Conservation (phyloP, 2,329 filamentous ascomycete genomes). For the Sporothrix sp. region DNA sequence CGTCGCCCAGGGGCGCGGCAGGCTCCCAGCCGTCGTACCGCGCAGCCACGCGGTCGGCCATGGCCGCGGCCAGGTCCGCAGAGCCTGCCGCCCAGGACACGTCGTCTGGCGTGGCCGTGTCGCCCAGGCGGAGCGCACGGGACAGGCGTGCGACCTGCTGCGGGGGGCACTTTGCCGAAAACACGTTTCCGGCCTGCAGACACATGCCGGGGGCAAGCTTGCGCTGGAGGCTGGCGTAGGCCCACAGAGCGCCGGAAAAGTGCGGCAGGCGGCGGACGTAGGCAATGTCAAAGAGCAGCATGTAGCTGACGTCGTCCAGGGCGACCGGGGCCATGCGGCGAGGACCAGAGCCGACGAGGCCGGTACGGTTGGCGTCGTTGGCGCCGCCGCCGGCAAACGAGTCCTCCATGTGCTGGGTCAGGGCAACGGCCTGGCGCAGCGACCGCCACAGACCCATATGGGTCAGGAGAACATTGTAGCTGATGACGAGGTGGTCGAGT, state of each 20-base stretch:
- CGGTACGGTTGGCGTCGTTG: too few relatives aligned
- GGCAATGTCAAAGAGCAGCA: constrained; percentile 30
- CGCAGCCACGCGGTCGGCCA: constrained; percentile 4
- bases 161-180: too few relatives aligned
- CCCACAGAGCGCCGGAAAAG: constrained; percentile 26
- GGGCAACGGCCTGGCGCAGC: constrained; percentile 18
- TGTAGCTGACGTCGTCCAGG: constrained; percentile 28
- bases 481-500: too few relatives aligned
- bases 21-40: constrained; percentile 16
- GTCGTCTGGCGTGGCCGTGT: background rate
- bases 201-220: constrained; percentile 24
- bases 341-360: too few relatives aligned
- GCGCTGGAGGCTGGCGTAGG: constrained; percentile 23
- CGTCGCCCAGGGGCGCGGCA: constrained; percentile 11
- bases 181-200: background rate
- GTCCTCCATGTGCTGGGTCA: constrained; percentile 21
- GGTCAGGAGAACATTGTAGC: constrained; percentile 27
- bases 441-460: constrained; percentile 22
- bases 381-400: constrained; percentile 7
- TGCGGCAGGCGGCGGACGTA: constrained; percentile 25
- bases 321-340: too few relatives aligned
- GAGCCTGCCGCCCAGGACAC: too few relatives aligned
- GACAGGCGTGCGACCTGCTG: too few relatives aligned
- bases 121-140: too few relatives aligned
- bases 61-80: background rate